Percentiles rank a stretch among this genome's conserved stretches.
phyloP scores from a whole-genome alignment of 495 filamentous ascomycete genomes.

The Penicillium alfredii region DNA sequence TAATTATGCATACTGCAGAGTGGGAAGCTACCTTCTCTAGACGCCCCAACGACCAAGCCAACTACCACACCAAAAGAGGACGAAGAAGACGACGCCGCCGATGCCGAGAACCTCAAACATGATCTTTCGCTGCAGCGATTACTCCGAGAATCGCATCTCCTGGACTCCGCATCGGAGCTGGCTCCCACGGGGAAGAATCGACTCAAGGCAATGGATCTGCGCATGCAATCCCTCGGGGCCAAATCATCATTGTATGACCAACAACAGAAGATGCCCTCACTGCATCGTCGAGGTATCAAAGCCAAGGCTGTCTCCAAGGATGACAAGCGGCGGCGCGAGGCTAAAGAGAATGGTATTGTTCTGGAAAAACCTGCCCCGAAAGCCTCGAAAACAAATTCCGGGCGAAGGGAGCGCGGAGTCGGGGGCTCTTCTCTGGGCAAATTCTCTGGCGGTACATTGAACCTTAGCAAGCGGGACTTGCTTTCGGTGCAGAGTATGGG shows the following conservation, averaged over 20 bases:
- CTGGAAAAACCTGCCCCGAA: constrained; percentile 62
- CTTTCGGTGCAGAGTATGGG: constrained; percentile 46
- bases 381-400: constrained; percentile 30
- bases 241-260: constrained; percentile 64
- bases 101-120: constrained; percentile 71
- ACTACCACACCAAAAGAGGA: constrained; percentile 35
- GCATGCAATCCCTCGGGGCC: constrained; percentile 72
- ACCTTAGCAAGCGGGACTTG: constrained; percentile 71
- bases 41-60: constrained; percentile 23
- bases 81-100: constrained; percentile 45
- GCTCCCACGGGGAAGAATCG: constrained; percentile 56
- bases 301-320: constrained; percentile 60
- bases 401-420: constrained; percentile 59
- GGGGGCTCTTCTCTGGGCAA: constrained; percentile 72
- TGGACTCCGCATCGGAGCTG: constrained; percentile 60
- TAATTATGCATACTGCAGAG: constrained; percentile 28
- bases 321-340: constrained; percentile 64
- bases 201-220: constrained; percentile 74
- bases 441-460: constrained; percentile 72
- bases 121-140: constrained; percentile 88
- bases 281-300: constrained; percentile 71
- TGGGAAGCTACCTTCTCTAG: constrained; percentile 43
- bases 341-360: constrained; percentile 84
- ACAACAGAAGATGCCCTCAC: constrained; percentile 80
- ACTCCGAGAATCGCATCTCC: constrained; percentile 85